Evolutionary conservation across 2,329 filamentous ascomycete species (phyloP).

Genomic region (Sporothrix variecibatus): DNA sequence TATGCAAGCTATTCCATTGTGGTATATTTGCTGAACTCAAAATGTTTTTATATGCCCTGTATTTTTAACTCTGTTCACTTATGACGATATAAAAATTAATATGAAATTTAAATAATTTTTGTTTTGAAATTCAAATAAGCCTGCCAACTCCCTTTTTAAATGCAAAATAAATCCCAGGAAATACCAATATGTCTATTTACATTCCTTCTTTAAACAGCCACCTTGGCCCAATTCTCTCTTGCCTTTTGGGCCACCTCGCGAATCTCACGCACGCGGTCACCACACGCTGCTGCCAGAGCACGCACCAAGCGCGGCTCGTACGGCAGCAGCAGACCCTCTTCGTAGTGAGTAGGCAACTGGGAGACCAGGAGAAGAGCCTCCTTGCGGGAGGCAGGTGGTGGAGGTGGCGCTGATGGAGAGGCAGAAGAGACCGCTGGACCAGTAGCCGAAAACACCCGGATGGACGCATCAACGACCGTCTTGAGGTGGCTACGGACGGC

Average conservation of each 20-base stretch:
- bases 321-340: constrained; percentile 49
- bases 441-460: constrained; percentile 40
- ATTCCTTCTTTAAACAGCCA: constrained; percentile 34
- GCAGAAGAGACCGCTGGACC: not conserved
- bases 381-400: constrained; percentile 44
- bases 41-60: too few species aligned
- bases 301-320: constrained; percentile 49
- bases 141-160: not conserved
- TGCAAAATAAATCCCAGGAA: not conserved
- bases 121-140: not conserved
- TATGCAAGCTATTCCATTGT: too few species aligned
- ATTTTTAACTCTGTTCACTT: not conserved
- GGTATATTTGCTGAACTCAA: too few species aligned
- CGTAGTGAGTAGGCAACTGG: constrained; percentile 51
- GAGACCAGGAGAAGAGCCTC: constrained; percentile 51
- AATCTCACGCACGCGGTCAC: constrained; percentile 56
- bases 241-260: constrained; percentile 53
- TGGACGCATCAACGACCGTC: constrained; percentile 51
- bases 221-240: constrained; percentile 50
- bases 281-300: constrained; percentile 53
- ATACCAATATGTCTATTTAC: not conserved
- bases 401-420: not conserved
- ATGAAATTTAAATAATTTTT: not conserved
- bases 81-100: not conserved
- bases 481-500: constrained; percentile 51